Percentiles rank a stretch among this genome's conserved stretches.
Evolutionary conservation across 2,329 filamentous ascomycete species (phyloP).

Genomic region (Pleurostoma richardsiae): DNA sequence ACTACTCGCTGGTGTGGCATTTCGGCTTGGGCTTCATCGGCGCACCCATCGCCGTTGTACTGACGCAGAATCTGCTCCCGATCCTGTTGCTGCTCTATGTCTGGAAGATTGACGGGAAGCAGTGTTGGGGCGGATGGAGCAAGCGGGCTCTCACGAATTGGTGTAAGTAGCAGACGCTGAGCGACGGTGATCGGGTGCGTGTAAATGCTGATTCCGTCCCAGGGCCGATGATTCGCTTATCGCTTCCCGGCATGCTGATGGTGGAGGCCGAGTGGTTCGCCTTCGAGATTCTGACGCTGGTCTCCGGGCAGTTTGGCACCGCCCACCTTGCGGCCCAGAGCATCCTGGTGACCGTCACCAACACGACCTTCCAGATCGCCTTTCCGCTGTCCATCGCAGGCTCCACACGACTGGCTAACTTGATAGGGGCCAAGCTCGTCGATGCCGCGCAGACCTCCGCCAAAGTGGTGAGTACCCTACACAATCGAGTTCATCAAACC

Average conservation of each 20-base stretch:
- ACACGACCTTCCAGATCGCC: constrained; percentile 83
- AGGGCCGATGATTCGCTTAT: constrained; percentile 77
- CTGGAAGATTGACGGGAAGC: constrained; percentile 61
- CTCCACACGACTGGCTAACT: constrained; percentile 83
- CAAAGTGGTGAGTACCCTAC: constrained; percentile 50
- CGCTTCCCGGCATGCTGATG: constrained; percentile 87
- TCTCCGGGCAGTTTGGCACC: constrained; percentile 72
- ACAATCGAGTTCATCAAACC: too few species aligned
- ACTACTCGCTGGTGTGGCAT: constrained; percentile 75
- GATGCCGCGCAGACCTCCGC: constrained; percentile 75
- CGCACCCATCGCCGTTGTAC: constrained; percentile 70
- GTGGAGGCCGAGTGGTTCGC: constrained; percentile 90
- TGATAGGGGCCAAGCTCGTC: constrained; percentile 82
- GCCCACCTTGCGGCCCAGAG: constrained; percentile 83
- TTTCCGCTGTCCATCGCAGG: constrained; percentile 88
- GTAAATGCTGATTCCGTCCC: background rate
- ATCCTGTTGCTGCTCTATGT: constrained; percentile 71
- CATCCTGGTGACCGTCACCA: constrained; percentile 71
- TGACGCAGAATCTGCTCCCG: constrained; percentile 72
- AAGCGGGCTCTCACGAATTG: constrained; percentile 66
- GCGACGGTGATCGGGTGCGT: background rate
- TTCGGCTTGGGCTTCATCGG: constrained; percentile 65
- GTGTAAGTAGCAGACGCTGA: constrained; percentile 48
- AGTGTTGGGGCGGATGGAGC: constrained; percentile 82
- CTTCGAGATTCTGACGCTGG: constrained; percentile 87